phyloP scores from a whole-genome alignment of 169 alveolate species.

The Eimeria tenella region DNA sequence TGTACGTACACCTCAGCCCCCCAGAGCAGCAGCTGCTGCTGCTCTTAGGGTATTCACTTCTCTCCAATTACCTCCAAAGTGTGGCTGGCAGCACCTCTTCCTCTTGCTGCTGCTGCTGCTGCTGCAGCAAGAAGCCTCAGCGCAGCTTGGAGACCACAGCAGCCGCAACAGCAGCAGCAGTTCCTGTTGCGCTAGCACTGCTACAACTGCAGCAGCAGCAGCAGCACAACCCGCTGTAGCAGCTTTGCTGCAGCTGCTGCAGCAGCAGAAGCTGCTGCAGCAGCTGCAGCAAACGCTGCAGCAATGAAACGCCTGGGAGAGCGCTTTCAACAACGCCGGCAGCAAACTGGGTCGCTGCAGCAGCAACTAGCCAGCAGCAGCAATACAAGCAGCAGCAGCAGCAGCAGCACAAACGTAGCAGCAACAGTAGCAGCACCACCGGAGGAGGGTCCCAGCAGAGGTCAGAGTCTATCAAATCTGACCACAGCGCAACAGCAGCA shows the following conservation, averaged over 20 bases:
- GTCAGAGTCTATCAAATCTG: background rate
- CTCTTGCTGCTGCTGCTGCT: constrained; percentile 5
- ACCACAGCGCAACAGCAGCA: constrained; percentile 5
- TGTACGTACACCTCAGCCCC: background rate
- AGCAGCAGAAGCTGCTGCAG: background rate
- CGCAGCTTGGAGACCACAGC: background rate
- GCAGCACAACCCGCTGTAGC: background rate
- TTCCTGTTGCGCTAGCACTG: background rate
- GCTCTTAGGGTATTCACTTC: background rate
- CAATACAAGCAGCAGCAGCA: constrained; percentile 44
- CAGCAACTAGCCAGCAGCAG: background rate
- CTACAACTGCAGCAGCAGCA: background rate
- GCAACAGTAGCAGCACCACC: background rate
- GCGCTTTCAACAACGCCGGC: constrained; percentile 62
- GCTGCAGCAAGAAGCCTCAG: background rate
- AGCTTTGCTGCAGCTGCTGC: background rate
- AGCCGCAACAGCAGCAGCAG: background rate
- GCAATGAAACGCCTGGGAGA: constrained; percentile 33
- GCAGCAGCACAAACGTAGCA: constrained; percentile 11
- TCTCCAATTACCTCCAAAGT: background rate
- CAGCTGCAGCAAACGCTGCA: constrained; percentile 5
- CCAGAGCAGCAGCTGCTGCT: background rate
- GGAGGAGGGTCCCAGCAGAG: background rate
- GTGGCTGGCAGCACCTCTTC: background rate
- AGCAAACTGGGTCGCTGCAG: constrained; percentile 26